Percentiles rank a stretch among this genome's conserved stretches.
Evolutionary conservation across 345 rosid genomes (phyloP).

Genomic region (Capsella bursapastoris): DNA sequence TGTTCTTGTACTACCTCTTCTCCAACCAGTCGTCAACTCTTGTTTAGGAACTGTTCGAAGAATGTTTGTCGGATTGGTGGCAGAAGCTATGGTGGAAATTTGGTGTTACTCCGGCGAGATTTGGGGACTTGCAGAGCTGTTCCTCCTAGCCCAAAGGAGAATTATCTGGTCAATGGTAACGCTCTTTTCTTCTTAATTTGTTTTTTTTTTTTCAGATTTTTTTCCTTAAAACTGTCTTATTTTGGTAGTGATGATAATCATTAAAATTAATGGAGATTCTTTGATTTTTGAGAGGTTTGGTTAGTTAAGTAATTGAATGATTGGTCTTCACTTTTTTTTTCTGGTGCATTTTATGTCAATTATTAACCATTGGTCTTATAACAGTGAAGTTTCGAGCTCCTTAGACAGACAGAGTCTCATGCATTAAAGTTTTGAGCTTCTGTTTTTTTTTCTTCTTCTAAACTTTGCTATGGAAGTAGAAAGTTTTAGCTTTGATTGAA

Average conservation of each 20-base stretch:
- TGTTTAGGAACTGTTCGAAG: slow-evolving; percentile 46
- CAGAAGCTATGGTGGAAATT: slow-evolving; percentile 48
- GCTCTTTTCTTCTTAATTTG: too few species aligned
- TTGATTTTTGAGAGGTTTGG: slow-evolving; percentile 5
- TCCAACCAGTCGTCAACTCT: slow-evolving; percentile 42
- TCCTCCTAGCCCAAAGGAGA: slow-evolving; percentile 68
- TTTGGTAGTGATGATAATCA: slow-evolving; percentile 10
- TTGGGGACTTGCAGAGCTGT: slow-evolving; percentile 52
- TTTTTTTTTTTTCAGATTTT: neutral
- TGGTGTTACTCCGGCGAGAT: slow-evolving; percentile 58
- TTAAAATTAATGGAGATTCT: too few species aligned
- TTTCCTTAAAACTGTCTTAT: neutral
- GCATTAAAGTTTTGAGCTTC: neutral
- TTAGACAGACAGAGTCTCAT: neutral
- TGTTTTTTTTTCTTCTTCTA: neutral
- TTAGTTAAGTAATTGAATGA: slow-evolving; percentile 20
- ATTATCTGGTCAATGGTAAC: slow-evolving; percentile 58
- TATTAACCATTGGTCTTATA: neutral
- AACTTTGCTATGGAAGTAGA: slow-evolving; percentile 11
- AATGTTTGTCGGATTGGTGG: slow-evolving; percentile 45
- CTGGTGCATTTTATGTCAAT: neutral
- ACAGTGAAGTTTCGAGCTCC: too few species aligned
- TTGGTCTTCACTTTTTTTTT: slow-evolving; percentile 6
- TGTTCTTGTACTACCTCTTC: slow-evolving; percentile 62
- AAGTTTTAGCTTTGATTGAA: slow-evolving; percentile 7